These are phyloP conservation scores for Coprinellus micaceus DNA, from an alignment of 768 basidiomycete species.

Conservation along the genomic window DNA sequence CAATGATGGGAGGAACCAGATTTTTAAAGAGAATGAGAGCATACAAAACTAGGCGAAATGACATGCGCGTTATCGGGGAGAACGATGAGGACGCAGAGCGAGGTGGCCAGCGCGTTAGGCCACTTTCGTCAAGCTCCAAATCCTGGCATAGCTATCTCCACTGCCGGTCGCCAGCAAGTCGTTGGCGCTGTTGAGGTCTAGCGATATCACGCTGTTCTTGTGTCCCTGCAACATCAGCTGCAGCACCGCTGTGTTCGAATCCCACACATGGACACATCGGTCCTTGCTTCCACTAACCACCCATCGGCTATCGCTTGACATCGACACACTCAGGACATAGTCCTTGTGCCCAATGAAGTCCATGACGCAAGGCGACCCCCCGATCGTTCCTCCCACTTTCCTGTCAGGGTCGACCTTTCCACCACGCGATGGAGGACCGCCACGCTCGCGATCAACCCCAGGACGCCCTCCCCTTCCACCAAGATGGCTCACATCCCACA, in stretches of 20 bases:
- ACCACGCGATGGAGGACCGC: slow-evolving; percentile 44
- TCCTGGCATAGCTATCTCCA: slow-evolving; percentile 52
- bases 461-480: background rate
- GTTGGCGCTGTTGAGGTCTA: slow-evolving; percentile 45
- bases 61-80: too few species aligned
- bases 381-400: background rate
- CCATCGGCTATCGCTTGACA: slow-evolving; percentile 90
- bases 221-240: slow-evolving; percentile 90
- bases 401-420: slow-evolving; percentile 19
- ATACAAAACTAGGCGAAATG: too few species aligned
- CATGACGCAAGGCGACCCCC: slow-evolving; percentile 6
- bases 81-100: too few species aligned
- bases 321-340: slow-evolving; percentile 54
- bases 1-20: too few species aligned
- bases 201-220: slow-evolving; percentile 53
- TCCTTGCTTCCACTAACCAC: slow-evolving; percentile 95
- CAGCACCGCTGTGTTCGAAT: slow-evolving; percentile 67
- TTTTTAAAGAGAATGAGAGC: too few species aligned
- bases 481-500: slow-evolving; percentile 82
- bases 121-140: slow-evolving; percentile 28
- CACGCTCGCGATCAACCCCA: slow-evolving; percentile 26
- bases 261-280: slow-evolving; percentile 93
- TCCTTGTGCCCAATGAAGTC: slow-evolving; percentile 83
- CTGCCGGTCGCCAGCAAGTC: slow-evolving; percentile 50
- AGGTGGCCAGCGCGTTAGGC: too few species aligned